These are phyloP conservation scores for Diplosphaera chodatii DNA, from an alignment of 139 green algal genomes.

Conservation along the genomic window DNA sequence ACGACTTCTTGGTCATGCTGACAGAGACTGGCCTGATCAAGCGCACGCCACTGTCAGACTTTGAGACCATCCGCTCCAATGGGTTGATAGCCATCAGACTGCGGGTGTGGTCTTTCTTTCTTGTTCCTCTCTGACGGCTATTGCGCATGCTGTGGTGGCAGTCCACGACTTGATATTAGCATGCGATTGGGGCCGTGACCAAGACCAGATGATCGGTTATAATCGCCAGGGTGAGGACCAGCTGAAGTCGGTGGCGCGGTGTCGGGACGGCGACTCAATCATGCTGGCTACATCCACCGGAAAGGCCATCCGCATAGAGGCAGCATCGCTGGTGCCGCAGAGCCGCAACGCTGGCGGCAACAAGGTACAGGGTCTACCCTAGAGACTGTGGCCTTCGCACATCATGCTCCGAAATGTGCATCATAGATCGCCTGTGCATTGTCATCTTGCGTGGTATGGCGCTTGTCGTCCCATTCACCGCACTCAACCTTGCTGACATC, in stretches of 20 bases:
- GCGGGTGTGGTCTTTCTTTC: slow-evolving; percentile 1
- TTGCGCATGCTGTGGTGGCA: too few species aligned
- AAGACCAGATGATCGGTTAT: too few species aligned
- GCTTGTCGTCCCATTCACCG: too few species aligned
- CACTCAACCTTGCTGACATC: too few species aligned
- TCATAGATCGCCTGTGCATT: too few species aligned
- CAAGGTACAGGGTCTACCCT: too few species aligned
- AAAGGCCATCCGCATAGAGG: slow-evolving; percentile 30
- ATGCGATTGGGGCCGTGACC: too few species aligned
- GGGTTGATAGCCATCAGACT: slow-evolving; percentile 45
- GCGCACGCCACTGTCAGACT: slow-evolving; percentile 42
- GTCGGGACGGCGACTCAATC: slow-evolving; percentile 24
- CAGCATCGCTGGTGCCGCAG: neutral
- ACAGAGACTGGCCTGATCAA: slow-evolving; percentile 61
- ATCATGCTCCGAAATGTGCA: too few species aligned
- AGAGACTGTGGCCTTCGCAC: too few species aligned
- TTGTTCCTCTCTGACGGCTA: neutral
- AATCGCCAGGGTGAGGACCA: slow-evolving; percentile 31
- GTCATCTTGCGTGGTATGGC: too few species aligned
- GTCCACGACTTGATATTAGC: too few species aligned
- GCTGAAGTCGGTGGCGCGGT: slow-evolving; percentile 43
- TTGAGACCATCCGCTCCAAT: slow-evolving; percentile 23
- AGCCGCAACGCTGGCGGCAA: slow-evolving; percentile 3
- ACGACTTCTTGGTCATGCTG: slow-evolving; percentile 49
- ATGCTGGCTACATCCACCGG: slow-evolving; percentile 46